These are phyloP conservation scores for Arthrobotrys sphaeroides DNA, from an alignment of 2,329 filamentous ascomycete species.

Conservation along the genomic window DNA sequence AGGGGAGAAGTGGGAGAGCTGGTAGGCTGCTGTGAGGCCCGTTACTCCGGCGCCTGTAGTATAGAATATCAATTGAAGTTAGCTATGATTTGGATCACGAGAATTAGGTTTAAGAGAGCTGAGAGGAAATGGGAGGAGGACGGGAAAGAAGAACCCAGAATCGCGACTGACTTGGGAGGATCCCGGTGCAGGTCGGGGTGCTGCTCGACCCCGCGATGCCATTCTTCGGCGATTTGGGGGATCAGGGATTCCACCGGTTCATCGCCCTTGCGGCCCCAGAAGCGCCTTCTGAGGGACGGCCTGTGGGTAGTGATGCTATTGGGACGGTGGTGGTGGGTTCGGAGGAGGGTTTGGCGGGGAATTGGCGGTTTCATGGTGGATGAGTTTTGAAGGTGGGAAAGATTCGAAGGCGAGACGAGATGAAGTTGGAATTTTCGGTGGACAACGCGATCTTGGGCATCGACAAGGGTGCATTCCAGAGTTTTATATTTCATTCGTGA, in stretches of 20 bases:
- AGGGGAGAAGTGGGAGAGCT: constrained; percentile 75
- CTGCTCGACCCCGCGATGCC: constrained; percentile 42
- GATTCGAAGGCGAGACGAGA: not conserved
- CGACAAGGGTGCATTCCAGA: no score
- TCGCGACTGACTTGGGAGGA: constrained; percentile 56
- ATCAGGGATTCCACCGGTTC: constrained; percentile 12
- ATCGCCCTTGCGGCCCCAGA: constrained; percentile 5
- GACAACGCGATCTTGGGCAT: not conserved
- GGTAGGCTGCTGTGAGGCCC: constrained; percentile 80
- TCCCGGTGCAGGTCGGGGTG: constrained; percentile 46
- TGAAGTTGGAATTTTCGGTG: not conserved
- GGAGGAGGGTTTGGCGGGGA: not conserved
- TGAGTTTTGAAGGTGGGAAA: not conserved
- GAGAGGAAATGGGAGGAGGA: not conserved
- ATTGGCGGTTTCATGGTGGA: constrained; percentile 24
- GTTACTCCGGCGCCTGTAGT: constrained; percentile 78
- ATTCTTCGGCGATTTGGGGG: constrained; percentile 36
- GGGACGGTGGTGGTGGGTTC: not conserved
- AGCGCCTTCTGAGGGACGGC: no score
- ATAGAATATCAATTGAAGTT: not conserved
- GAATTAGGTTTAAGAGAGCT: no score
- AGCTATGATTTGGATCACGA: no score
- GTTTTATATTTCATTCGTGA: no score
- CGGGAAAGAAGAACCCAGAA: constrained; percentile 56
- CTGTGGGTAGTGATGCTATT: not conserved